Percentiles rank a stretch among this genome's conserved stretches.
Evolutionary conservation across 2,329 filamentous ascomycete species (phyloP).

Genomic region (Metarhizium guizhouense): DNA sequence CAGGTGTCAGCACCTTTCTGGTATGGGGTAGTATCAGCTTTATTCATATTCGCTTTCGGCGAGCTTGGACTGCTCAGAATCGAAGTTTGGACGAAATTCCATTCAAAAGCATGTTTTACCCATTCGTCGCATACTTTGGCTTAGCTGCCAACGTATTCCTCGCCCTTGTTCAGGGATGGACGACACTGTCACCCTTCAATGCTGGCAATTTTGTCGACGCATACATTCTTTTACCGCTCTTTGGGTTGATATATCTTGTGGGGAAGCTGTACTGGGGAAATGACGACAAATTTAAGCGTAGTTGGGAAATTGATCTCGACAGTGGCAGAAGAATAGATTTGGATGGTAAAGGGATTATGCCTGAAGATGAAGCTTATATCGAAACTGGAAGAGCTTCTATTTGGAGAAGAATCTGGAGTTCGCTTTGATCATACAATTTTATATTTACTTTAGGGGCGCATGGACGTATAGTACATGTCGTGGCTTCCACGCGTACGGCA

Average conservation of each 20-base stretch:
- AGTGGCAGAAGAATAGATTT: slow-evolving; percentile 46
- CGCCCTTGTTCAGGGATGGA: slow-evolving; percentile 53
- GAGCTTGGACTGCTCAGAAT: slow-evolving; percentile 52
- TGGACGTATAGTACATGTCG: background rate
- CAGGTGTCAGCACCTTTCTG: slow-evolving; percentile 61
- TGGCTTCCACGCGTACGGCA: background rate
- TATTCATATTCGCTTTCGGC: slow-evolving; percentile 63
- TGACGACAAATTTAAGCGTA: slow-evolving; percentile 40
- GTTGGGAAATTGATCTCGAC: slow-evolving; percentile 46
- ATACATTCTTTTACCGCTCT: slow-evolving; percentile 52
- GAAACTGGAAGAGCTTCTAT: slow-evolving; percentile 20
- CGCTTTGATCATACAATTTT: slow-evolving; percentile 22
- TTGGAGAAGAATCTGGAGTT: slow-evolving; percentile 36
- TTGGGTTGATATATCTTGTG: slow-evolving; percentile 44
- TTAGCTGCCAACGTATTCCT: slow-evolving; percentile 49
- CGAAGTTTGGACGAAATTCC: slow-evolving; percentile 44
- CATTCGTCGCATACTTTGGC: slow-evolving; percentile 51
- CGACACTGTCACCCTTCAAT: slow-evolving; percentile 47
- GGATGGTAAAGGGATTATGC: slow-evolving; percentile 29
- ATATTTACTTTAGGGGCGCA: background rate
- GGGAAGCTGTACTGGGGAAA: slow-evolving; percentile 44
- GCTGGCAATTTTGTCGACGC: slow-evolving; percentile 53
- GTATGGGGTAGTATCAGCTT: slow-evolving; percentile 65
- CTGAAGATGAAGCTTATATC: slow-evolving; percentile 20
- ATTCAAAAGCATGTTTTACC: slow-evolving; percentile 45